phyloP scores from a whole-genome alignment of 768 basidiomycete genomes.

The Dioszegia crocea region DNA sequence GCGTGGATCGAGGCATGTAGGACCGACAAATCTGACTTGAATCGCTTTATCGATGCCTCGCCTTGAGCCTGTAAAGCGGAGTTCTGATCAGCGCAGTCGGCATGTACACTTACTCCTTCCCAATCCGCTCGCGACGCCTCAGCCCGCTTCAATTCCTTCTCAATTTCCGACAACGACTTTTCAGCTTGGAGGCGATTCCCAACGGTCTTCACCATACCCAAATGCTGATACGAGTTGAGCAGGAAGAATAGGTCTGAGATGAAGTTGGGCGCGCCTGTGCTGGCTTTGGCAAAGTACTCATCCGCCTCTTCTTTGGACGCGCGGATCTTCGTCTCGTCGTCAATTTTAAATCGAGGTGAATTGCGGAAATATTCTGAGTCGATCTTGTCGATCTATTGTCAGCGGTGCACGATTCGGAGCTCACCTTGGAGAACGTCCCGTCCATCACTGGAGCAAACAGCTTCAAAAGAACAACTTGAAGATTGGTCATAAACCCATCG shows the following conservation, averaged over 20 bases:
- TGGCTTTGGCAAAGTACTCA: constrained; percentile 58
- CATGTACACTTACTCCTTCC: constrained; percentile 65
- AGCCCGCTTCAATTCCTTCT: constrained; percentile 70
- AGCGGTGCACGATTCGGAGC: not conserved
- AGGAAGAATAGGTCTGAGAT: constrained; percentile 94
- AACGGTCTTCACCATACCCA: constrained; percentile 78
- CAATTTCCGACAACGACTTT: constrained; percentile 56
- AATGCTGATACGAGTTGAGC: constrained; percentile 78
- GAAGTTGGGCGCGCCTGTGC: constrained; percentile 66
- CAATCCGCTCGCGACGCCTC: constrained; percentile 69
- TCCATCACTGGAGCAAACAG: constrained; percentile 96
- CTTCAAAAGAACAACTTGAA: constrained; percentile 73
- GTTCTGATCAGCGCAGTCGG: constrained; percentile 50
- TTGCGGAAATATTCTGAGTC: constrained; percentile 75
- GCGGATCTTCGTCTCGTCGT: constrained; percentile 89
- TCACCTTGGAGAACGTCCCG: constrained; percentile 77
- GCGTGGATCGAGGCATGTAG: constrained; percentile 70
- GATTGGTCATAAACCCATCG: constrained; percentile 88
- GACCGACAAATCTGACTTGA: constrained; percentile 71
- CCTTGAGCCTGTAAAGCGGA: constrained; percentile 69
- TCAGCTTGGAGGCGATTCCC: constrained; percentile 59
- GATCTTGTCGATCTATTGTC: constrained; percentile 75
- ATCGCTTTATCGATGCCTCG: constrained; percentile 69
- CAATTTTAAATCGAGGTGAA: constrained; percentile 67
- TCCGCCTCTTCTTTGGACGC: constrained; percentile 82